Conservation (phyloP, 148 eudicot species). For the Amaranthus palmeri region DNA sequence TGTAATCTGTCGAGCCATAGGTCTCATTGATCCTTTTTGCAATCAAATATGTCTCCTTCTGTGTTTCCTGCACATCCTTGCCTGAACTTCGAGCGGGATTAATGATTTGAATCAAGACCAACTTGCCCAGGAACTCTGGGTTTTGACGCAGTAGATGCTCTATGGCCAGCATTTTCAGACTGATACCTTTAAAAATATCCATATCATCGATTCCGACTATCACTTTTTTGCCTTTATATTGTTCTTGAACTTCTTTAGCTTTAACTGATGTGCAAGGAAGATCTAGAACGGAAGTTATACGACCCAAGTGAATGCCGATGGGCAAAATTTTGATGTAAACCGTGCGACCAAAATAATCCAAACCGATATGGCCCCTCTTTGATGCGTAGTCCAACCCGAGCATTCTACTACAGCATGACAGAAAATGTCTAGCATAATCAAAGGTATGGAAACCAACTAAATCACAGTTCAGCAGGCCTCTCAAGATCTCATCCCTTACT, state of each 20-base stretch:
- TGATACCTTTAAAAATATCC: slow-evolving; percentile 77
- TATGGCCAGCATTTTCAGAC: slow-evolving; percentile 59
- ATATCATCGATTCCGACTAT: slow-evolving; percentile 67
- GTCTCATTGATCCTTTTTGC: slow-evolving; percentile 51
- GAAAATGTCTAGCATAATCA: slow-evolving; percentile 74
- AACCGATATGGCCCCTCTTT: slow-evolving; percentile 68
- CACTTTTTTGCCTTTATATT: slow-evolving; percentile 47
- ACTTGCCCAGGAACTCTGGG: slow-evolving; percentile 36
- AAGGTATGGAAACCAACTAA: slow-evolving; percentile 72
- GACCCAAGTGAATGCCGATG: slow-evolving; percentile 68
- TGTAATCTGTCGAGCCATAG: slow-evolving; percentile 45
- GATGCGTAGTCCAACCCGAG: slow-evolving; percentile 79
- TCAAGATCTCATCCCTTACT: slow-evolving; percentile 65
- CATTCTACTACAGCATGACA: slow-evolving; percentile 79
- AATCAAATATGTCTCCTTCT: slow-evolving; percentile 44
- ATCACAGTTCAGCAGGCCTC: slow-evolving; percentile 68
- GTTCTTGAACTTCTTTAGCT: slow-evolving; percentile 51
- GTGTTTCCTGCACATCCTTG: slow-evolving; percentile 57
- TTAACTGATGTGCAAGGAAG: slow-evolving; percentile 44
- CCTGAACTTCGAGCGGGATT: slow-evolving; percentile 75
- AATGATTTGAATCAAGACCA: slow-evolving; percentile 63
- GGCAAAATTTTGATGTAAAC: slow-evolving; percentile 67
- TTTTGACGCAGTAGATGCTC: slow-evolving; percentile 60
- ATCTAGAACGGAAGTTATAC: slow-evolving; percentile 48
- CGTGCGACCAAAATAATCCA: slow-evolving; percentile 75